phyloP scores from a whole-genome alignment of 805 yeast species.

The Spathaspora girioi region DNA sequence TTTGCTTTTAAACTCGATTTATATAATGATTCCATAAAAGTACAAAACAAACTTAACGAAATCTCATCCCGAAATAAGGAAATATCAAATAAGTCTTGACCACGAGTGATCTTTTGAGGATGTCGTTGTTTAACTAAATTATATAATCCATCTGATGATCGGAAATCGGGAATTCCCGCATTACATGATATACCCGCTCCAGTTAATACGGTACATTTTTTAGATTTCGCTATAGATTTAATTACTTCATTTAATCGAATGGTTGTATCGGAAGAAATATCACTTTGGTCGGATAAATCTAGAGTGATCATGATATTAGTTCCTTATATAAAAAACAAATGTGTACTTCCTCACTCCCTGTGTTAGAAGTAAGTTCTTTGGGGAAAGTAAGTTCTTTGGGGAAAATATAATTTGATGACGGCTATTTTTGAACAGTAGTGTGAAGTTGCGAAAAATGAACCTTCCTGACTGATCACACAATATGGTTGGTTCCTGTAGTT shows the following conservation, averaged over 20 bases:
- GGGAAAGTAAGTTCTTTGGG: not conserved
- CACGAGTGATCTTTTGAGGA: constrained; percentile 65
- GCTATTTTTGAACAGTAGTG: not conserved
- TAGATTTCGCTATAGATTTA: constrained; percentile 46
- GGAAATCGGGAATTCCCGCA: constrained; percentile 95
- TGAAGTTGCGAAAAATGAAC: not conserved
- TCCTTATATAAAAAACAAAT: not conserved
- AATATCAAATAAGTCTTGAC: constrained; percentile 88
- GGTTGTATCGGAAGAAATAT: constrained; percentile 23
- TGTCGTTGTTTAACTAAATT: constrained; percentile 61
- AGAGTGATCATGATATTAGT: constrained; percentile 25
- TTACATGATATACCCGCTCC: constrained; percentile 97
- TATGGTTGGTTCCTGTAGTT: too few relatives aligned
- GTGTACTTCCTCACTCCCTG: not conserved
- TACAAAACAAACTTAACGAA: constrained; percentile 72
- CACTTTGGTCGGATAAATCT: constrained; percentile 15
- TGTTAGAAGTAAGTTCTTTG: not conserved
- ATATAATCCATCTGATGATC: constrained; percentile 82
- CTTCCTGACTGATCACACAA: not conserved
- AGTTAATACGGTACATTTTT: constrained; percentile 65
- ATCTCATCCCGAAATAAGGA: constrained; percentile 68
- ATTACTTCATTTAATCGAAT: constrained; percentile 38
- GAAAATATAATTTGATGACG: not conserved
- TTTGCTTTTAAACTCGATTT: constrained; percentile 57
- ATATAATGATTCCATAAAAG: constrained; percentile 83